Evolutionary conservation across 495 filamentous ascomycete genomes (phyloP).

Genomic region (Trichoderma reesei): DNA sequence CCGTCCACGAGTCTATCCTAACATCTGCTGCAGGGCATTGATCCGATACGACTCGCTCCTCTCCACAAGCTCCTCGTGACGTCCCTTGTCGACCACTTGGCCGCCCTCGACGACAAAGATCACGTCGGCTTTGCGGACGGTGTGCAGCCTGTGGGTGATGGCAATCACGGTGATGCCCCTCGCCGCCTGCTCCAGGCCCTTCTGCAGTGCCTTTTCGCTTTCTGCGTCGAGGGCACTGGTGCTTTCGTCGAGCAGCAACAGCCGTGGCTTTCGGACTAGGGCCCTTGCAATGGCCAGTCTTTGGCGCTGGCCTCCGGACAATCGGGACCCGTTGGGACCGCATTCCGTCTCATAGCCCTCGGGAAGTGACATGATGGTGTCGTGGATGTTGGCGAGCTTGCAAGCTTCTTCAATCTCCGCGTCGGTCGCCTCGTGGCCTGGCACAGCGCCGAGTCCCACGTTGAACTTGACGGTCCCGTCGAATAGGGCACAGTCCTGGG

Average conservation of each 20-base stretch:
- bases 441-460: constrained; percentile 39
- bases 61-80: constrained; percentile 55
- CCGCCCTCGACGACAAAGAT: constrained; percentile 71
- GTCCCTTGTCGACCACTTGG: constrained; percentile 53
- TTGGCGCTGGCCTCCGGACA: constrained; percentile 55
- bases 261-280: constrained; percentile 64
- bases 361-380: constrained; percentile 44
- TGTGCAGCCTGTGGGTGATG: constrained; percentile 68
- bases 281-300: constrained; percentile 69
- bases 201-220: constrained; percentile 61
- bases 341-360: constrained; percentile 55
- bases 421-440: constrained; percentile 29
- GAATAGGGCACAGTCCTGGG: constrained; percentile 46
- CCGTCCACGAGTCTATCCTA: background rate
- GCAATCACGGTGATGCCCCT: constrained; percentile 70
- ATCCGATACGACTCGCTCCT: constrained; percentile 46
- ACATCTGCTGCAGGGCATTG: constrained; percentile 39
- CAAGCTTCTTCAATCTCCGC: constrained; percentile 48
- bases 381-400: constrained; percentile 49
- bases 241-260: constrained; percentile 78
- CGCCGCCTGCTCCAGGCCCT: constrained; percentile 59
- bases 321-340: constrained; percentile 36
- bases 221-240: constrained; percentile 71
- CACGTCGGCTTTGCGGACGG: constrained; percentile 63
- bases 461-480: constrained; percentile 47